Evolutionary conservation across 1,284 basidiomycete species (phyloP).

Genomic region (Hemileia vastatrix): DNA sequence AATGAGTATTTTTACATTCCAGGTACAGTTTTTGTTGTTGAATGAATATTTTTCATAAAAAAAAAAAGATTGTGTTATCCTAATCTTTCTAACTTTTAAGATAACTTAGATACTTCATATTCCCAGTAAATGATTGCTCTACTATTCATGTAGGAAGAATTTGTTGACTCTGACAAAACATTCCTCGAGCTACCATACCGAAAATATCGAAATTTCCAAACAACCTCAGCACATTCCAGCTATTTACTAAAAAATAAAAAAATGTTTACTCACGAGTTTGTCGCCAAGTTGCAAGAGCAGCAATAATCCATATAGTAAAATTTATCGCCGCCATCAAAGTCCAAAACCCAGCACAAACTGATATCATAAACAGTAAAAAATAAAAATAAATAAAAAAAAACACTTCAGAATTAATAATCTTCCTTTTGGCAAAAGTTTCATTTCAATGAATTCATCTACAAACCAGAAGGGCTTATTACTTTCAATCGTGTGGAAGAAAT

Average conservation of each 20-base stretch:
- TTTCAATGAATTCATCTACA: not conserved
- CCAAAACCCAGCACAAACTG: slow-evolving; percentile 11
- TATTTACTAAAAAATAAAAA: not conserved
- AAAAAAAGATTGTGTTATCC: too few species aligned
- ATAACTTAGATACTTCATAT: too few species aligned
- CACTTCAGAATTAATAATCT: too few species aligned
- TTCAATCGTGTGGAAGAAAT: slow-evolving; percentile 4
- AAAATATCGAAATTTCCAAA: not conserved
- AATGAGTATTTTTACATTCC: too few species aligned
- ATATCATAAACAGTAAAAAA: too few species aligned
- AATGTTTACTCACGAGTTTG: slow-evolving; percentile 8
- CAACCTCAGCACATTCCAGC: not conserved
- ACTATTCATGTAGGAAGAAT: slow-evolving; percentile 16
- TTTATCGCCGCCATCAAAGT: slow-evolving; percentile 9
- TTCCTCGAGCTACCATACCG: slow-evolving; percentile 1
- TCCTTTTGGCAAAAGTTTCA: not conserved
- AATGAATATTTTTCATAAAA: too few species aligned
- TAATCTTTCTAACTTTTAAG: too few species aligned
- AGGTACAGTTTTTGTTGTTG: too few species aligned
- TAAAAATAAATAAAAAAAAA: too few species aligned
- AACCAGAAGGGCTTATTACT: slow-evolving; percentile 1
- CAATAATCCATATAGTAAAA: slow-evolving; percentile 8
- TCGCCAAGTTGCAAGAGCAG: slow-evolving; percentile 8
- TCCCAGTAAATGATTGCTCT: too few species aligned
- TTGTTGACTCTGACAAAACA: slow-evolving; percentile 22